Conservation (phyloP, 768 basidiomycete genomes). For the Lactarius evosmus region DNA sequence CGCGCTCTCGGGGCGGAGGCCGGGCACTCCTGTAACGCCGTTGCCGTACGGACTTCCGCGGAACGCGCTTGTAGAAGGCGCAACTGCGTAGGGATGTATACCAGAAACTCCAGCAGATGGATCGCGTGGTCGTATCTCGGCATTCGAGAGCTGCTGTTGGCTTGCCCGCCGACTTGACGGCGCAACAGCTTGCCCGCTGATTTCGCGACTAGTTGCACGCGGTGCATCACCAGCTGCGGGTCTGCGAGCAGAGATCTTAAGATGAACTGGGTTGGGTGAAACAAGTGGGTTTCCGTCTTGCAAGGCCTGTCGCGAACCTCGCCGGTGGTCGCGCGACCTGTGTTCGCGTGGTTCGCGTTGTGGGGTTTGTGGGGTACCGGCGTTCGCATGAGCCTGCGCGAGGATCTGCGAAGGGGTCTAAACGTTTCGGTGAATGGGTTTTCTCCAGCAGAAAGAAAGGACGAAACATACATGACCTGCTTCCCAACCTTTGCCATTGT, state of each 20-base stretch:
- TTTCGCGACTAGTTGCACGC: constrained; percentile 49
- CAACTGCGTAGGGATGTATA: constrained; percentile 67
- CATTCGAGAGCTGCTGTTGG: constrained; percentile 45
- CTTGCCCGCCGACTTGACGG: constrained; percentile 66
- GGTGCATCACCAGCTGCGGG: constrained; percentile 45
- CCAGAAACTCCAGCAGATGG: constrained; percentile 39
- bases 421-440: constrained; percentile 14
- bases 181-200: constrained; percentile 63
- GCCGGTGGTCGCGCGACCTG: constrained; percentile 46
- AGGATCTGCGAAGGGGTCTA: constrained; percentile 46
- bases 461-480: constrained; percentile 63
- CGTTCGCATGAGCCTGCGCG: constrained; percentile 53
- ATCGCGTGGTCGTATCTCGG: constrained; percentile 38
- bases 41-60: constrained; percentile 55
- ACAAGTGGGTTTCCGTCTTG: constrained; percentile 58
- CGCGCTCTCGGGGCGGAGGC: constrained; percentile 35
- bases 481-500: constrained; percentile 96
- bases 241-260: constrained; percentile 55
- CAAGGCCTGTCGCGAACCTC: constrained; percentile 48
- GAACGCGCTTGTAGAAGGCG: constrained; percentile 56
- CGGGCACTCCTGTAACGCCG: constrained; percentile 33
- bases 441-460: constrained; percentile 8
- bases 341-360: constrained; percentile 55
- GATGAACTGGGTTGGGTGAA: constrained; percentile 62
- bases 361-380: constrained; percentile 51